Percentiles rank a stretch among this genome's conserved stretches.
Evolutionary conservation across 1,284 basidiomycete species (phyloP).

Genomic region (Chalciporus sp.): DNA sequence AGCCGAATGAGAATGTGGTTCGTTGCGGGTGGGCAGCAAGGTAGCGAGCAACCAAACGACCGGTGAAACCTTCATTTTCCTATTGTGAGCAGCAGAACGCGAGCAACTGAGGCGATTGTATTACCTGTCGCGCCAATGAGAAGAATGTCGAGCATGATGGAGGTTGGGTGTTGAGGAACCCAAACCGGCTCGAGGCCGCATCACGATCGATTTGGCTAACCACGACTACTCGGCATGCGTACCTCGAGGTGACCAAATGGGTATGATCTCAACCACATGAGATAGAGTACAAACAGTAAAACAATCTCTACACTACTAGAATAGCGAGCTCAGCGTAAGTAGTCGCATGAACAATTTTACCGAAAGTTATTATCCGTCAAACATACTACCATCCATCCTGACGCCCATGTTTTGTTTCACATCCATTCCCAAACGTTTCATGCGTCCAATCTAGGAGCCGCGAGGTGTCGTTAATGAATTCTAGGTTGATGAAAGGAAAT

Average conservation of each 20-base stretch:
- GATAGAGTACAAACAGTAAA: background rate
- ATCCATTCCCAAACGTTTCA: conserved; percentile 83
- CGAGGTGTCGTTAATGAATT: conserved; percentile 1
- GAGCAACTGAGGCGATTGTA: conserved; percentile 3
- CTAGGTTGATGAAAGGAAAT: conserved; percentile 3
- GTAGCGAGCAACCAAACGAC: conserved; percentile 63
- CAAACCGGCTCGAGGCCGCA: background rate
- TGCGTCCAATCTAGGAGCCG: conserved; percentile 62
- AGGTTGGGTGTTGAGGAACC: conserved; percentile 12
- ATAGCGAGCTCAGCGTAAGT: background rate
- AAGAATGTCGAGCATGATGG: conserved; percentile 51
- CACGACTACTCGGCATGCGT: conserved; percentile 4
- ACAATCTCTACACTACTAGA: background rate
- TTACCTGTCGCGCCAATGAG: conserved; percentile 64
- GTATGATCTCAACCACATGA: too few relatives aligned
- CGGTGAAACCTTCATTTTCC: conserved; percentile 55
- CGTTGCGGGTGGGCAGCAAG: conserved; percentile 61
- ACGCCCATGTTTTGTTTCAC: conserved; percentile 80
- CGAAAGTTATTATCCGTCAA: conserved; percentile 41
- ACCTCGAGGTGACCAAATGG: too few relatives aligned
- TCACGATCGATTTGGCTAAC: background rate
- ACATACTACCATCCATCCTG: conserved; percentile 69
- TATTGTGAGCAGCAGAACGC: conserved; percentile 7
- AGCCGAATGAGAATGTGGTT: conserved; percentile 57
- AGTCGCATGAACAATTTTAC: too few relatives aligned